Evolutionary conservation across 2,329 filamentous ascomycete genomes (phyloP).

Genomic region (Uncinocarpus reesii): DNA sequence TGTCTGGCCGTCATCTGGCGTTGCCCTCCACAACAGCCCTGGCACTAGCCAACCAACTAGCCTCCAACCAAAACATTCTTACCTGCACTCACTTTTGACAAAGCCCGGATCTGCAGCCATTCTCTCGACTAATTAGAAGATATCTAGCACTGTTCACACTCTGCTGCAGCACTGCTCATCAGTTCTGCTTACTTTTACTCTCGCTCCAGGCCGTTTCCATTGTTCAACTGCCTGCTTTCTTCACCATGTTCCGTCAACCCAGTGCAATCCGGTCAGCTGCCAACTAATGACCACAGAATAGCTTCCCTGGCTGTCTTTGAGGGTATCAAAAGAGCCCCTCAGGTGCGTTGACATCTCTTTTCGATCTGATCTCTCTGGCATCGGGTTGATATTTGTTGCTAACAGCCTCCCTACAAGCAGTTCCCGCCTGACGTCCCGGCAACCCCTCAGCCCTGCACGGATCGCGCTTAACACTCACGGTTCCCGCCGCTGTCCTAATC

Average conservation of each 20-base stretch:
- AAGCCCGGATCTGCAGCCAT: not conserved
- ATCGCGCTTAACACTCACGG: not conserved
- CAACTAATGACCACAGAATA: not conserved
- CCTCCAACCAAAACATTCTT: slow-evolving; percentile 22
- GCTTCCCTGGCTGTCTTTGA: not conserved
- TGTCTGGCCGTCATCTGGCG: slow-evolving; percentile 7
- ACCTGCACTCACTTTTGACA: not conserved
- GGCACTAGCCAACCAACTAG: slow-evolving; percentile 20
- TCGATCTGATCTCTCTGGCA: not conserved
- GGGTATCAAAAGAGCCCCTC: not conserved
- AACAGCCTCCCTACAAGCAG: not conserved
- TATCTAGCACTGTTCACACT: not conserved
- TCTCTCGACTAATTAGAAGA: not conserved
- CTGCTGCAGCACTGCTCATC: not conserved
- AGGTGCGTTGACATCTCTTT: not conserved
- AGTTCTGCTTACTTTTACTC: not conserved
- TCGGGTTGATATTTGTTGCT: not conserved
- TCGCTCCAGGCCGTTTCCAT: not conserved
- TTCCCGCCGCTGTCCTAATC: not conserved
- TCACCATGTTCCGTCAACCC: slow-evolving; percentile 2
- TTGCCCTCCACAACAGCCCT: slow-evolving; percentile 26
- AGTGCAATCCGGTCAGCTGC: not conserved
- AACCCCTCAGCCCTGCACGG: slow-evolving; percentile 2
- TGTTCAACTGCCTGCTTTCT: not conserved
- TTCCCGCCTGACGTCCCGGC: not conserved